Evolutionary conservation across 495 filamentous ascomycete genomes (phyloP).

Genomic region (Aspergillus biplanus): DNA sequence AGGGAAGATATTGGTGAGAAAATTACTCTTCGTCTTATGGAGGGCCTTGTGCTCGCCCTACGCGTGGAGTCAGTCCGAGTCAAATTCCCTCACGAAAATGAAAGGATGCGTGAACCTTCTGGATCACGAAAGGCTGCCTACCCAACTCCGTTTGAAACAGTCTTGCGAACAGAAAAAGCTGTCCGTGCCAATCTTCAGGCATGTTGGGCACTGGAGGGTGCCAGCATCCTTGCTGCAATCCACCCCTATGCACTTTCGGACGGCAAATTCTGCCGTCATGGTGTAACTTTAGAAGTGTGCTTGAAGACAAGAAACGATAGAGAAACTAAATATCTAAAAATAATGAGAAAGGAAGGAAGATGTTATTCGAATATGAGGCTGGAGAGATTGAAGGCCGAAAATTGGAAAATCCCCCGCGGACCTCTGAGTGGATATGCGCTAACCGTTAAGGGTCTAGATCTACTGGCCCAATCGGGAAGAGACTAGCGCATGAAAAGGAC

Average conservation of each 20-base stretch:
- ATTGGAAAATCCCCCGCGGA: conserved; percentile 18
- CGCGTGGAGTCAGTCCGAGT: conserved; percentile 7
- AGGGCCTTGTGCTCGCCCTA: conserved; percentile 82
- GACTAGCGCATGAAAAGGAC: too few species aligned
- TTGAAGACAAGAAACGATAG: not conserved
- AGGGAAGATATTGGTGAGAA: conserved; percentile 49
- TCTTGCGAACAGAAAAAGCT: conserved; percentile 98
- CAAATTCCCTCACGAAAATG: not conserved
- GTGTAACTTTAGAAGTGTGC: not conserved
- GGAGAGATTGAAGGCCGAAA: conserved; percentile 7
- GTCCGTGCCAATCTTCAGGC: conserved; percentile 84
- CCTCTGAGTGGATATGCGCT: not conserved
- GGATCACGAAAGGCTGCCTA: conserved; percentile 52
- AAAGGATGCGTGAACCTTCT: conserved; percentile 30
- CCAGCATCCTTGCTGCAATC: conserved; percentile 86
- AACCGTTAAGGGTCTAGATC: too few species aligned
- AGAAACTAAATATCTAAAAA: not conserved
- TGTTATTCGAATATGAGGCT: not conserved
- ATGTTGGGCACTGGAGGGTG: conserved; percentile 89
- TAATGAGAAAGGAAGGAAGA: not conserved
- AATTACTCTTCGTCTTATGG: conserved; percentile 84
- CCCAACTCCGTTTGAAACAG: conserved; percentile 98
- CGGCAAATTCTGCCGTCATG: conserved; percentile 19
- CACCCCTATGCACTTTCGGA: conserved; percentile 72
- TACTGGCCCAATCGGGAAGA: too few species aligned